Base-by-base conservation (phyloP, 805 yeast species). In the Teunomyces funiuensis region DNA sequence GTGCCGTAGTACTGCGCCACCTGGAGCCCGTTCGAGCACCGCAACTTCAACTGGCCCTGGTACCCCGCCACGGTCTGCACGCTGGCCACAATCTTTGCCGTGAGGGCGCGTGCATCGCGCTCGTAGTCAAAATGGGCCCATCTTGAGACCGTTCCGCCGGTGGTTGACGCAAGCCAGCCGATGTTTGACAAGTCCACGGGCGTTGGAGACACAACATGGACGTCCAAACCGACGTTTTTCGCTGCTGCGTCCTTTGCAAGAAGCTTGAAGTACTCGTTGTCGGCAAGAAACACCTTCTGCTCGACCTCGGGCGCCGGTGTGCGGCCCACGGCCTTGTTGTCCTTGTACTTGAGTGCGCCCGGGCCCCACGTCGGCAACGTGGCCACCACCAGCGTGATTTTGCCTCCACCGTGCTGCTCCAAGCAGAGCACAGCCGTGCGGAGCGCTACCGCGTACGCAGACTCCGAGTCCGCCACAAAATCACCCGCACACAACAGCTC, bases 21-120 rank as follows among this genome's bases (percentile, higher is more conserved):
- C 55, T 87, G 95, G 39, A 93, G 67, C 0, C 98, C 98, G 49
- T 77, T 80, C 1, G 97, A 88, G 52, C 90, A 84, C 49, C 99
- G 84, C 18, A 89, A 77, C 55, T 89, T 89, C 49, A 91, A 63
- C 50, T 84, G 84, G 4, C 86, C 90, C 59, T 87, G 93, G 53
- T 85, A 85, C 4, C 95, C 98, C 4, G 63, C 61, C 2, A 77
- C 65, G 18, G 73, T 71, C 2, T 64, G 54, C 11, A 85, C 72
- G 5, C 80, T 68, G 26, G 69, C 65, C n/a, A 71, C 67, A 47
- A 85, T 69, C 18, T 85, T 85, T 33, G 81, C 76, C 7, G 80
- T 75, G 39, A 88, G 70, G 9, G 77, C 71, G 15, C 78, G 61
- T 17, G 87, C 89, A 61, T 93, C 97, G 39, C 85, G 70, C 39